Evolutionary conservation across 176 grass and related monocot genomes (phyloP).

Genomic region (Thalia dealbata): DNA sequence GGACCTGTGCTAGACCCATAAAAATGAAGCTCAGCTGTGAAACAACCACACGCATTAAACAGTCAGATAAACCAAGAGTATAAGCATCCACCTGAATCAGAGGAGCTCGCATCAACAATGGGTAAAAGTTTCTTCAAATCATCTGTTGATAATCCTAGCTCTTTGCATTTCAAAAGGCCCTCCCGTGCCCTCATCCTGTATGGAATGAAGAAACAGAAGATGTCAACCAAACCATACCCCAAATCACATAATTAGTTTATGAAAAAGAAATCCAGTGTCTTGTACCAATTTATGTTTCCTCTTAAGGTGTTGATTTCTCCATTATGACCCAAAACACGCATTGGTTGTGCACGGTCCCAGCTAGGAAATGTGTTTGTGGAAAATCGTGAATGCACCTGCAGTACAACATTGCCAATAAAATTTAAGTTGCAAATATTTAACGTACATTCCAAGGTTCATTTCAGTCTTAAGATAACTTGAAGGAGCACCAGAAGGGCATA

Average conservation of each 20-base stretch:
- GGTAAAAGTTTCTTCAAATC: slow-evolving; percentile 70
- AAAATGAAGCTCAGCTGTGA: neutral
- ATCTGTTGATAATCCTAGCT: slow-evolving; percentile 67
- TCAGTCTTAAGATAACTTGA: neutral
- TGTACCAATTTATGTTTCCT: slow-evolving; percentile 94
- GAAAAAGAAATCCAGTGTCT: neutral
- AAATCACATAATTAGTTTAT: neutral
- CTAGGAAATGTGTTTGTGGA: slow-evolving; percentile 97
- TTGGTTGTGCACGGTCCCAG: slow-evolving; percentile 97
- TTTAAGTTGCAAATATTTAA: neutral
- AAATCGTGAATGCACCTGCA: slow-evolving; percentile 93
- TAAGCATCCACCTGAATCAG: slow-evolving; percentile 56
- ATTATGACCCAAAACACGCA: slow-evolving; percentile 94
- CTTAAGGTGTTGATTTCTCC: slow-evolving; percentile 96
- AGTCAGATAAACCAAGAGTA: neutral
- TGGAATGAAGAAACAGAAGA: slow-evolving; percentile 11
- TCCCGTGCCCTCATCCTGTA: slow-evolving; percentile 94
- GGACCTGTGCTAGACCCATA: no score
- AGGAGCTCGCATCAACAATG: slow-evolving; percentile 92
- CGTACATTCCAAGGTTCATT: neutral
- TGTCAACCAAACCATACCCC: neutral
- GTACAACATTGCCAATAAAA: slow-evolving; percentile 21
- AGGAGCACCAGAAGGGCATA: slow-evolving; percentile 1
- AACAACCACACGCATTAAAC: neutral
- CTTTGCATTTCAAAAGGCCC: slow-evolving; percentile 70